These are phyloP conservation scores for Vitis hybrid DNA, from an alignment of 177 flowering plant species.

Conservation along the genomic window DNA sequence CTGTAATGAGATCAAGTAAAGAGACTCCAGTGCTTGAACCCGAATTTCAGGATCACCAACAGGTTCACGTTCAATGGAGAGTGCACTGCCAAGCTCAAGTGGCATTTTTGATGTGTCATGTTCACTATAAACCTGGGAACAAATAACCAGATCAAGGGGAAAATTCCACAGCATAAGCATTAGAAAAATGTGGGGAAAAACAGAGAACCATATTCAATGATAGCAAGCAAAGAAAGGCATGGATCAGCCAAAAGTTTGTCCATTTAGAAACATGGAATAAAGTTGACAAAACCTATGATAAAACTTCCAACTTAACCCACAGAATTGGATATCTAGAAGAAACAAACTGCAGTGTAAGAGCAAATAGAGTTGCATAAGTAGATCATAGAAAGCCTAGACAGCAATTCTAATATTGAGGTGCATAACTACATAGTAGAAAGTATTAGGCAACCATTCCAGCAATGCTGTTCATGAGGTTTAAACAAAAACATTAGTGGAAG, in stretches of 20 bases:
- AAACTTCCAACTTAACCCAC: background rate
- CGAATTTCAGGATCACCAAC: slow-evolving; percentile 87
- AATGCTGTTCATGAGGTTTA: no score
- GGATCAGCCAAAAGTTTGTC: background rate
- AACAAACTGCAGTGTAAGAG: background rate
- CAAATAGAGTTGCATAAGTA: background rate
- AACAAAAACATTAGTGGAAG: background rate
- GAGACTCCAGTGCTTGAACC: slow-evolving; percentile 73
- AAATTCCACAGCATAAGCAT: background rate
- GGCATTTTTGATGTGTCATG: slow-evolving; percentile 93
- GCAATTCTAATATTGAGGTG: background rate
- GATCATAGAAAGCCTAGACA: background rate
- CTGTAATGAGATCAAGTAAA: slow-evolving; percentile 81
- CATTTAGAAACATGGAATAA: background rate
- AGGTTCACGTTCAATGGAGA: slow-evolving; percentile 83
- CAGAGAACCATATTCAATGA: background rate
- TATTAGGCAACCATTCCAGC: background rate
- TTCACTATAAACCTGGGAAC: slow-evolving; percentile 61
- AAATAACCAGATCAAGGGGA: background rate
- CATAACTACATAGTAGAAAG: no score
- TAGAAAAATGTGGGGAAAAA: background rate
- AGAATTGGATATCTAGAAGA: background rate
- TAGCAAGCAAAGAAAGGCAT: no score
- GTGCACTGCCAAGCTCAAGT: slow-evolving; percentile 77
- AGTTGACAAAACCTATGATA: background rate